These are phyloP conservation scores for Fusarium sp. DNA, from an alignment of 2,329 filamentous ascomycete species.

Conservation along the genomic window DNA sequence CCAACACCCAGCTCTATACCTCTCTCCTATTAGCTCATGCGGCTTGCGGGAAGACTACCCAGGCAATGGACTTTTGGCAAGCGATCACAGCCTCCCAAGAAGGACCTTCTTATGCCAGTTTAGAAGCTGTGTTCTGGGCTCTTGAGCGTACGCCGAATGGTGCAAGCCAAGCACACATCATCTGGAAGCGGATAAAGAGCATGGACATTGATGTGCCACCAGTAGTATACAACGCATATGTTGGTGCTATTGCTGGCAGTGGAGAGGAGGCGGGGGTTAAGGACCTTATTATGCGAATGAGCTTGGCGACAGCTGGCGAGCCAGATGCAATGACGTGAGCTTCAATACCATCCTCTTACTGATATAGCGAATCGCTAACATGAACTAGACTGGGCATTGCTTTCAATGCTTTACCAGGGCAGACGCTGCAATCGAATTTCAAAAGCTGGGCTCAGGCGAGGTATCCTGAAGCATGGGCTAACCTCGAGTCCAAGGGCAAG, in stretches of 20 bases:
- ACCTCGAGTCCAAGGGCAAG: constrained; percentile 65
- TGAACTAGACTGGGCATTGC: constrained; percentile 72
- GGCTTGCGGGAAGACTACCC: constrained; percentile 69
- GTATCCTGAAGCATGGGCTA: constrained; percentile 74
- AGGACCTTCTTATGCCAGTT: constrained; percentile 82
- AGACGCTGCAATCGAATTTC: constrained; percentile 72
- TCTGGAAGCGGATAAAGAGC: constrained; percentile 74
- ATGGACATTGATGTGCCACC: constrained; percentile 83
- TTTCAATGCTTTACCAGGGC: constrained; percentile 76
- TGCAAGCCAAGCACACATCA: constrained; percentile 66
- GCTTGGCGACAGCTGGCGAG: constrained; percentile 69
- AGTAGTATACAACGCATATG: constrained; percentile 77
- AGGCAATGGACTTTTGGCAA: constrained; percentile 81
- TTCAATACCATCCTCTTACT: not conserved
- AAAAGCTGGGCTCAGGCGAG: constrained; percentile 75
- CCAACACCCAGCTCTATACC: constrained; percentile 80
- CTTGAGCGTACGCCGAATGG: constrained; percentile 71
- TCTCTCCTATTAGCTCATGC: constrained; percentile 87
- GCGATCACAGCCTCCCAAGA: constrained; percentile 85
- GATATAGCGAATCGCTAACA: constrained; percentile 17
- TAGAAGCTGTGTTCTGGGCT: constrained; percentile 81
- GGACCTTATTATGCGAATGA: constrained; percentile 71
- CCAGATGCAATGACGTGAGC: constrained; percentile 78
- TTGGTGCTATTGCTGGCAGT: constrained; percentile 77
- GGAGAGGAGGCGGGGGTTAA: constrained; percentile 74